Evolutionary conservation across 2,329 filamentous ascomycete species (phyloP), one percentile per base, ranked within the genome.

Genomic region (Penicillium brasilianum): DNA sequence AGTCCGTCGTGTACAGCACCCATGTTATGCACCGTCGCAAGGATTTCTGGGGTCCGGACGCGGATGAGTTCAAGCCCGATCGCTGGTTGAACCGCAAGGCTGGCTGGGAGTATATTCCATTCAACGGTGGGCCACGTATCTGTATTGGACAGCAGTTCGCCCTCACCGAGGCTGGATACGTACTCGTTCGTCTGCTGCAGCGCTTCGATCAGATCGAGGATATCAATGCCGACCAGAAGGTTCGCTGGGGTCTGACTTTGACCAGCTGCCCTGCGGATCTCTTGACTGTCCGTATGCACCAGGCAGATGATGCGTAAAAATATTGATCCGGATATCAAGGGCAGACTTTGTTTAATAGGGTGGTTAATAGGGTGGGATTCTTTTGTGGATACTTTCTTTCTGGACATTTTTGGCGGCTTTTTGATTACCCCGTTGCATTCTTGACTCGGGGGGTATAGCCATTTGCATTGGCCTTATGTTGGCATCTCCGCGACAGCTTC

Each of bases 71-170:
- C 77, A 82, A 81, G 61, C 90, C 90, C 0, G 89, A 91, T 51
- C 82, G 90, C 59, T 93, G 90, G 90, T 78, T 86, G 84, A 84
- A 87, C 71, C 88, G 88, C 0, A 84, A 83, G 70, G 63, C 62
- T 7, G 85, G 86, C 0, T 91, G 89, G 86, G 84, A 88, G 64
- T 92, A 90, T 72, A 83, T 92, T 44, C 90, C 90, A 4, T 92
- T 92, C 76, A 92, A 91, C 72, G 88, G 88, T 11, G 90, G 89
- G 0, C 88, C 90, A 46, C 81, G 90, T 34, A 90, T 91, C 71
- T 91, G 90, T 76, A 86, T 93, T 61, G 90, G 90, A 1, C 90
- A 94, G 81, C 90, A 94, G 75, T 94, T 93, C 74, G 91, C 91
- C 14, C 77, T 93, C 50, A 92, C 90, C 0, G 90, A 93, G 80